Percentiles rank a stretch among this genome's conserved stretches.
Evolutionary conservation across 2,329 filamentous ascomycete species (phyloP).

Genomic region (Neofusicoccum sp.): DNA sequence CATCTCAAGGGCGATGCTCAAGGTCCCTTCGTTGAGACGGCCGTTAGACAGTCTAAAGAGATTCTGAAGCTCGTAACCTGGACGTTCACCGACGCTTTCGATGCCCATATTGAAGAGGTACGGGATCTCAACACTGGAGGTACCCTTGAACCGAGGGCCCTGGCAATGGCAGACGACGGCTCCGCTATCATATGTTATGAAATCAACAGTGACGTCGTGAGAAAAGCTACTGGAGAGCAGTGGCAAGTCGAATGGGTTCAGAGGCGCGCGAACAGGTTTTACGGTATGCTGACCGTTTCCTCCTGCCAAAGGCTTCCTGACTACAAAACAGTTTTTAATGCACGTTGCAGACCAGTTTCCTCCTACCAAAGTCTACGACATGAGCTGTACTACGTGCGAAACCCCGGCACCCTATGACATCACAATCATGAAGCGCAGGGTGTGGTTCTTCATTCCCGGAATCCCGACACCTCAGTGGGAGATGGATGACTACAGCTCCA

Average conservation of each 20-base stretch:
- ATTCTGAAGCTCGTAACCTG: slow-evolving; percentile 19
- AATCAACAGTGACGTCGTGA: too few relatives aligned
- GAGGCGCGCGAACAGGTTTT: not conserved
- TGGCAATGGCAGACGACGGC: slow-evolving; percentile 2
- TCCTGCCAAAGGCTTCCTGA: not conserved
- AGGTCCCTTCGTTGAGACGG: slow-evolving; percentile 7
- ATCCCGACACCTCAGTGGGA: slow-evolving; percentile 13
- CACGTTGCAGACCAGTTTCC: not conserved
- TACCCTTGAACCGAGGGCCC: slow-evolving; percentile 2
- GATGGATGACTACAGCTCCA: slow-evolving; percentile 11
- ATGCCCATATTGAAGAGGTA: not conserved
- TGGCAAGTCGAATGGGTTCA: slow-evolving; percentile 1
- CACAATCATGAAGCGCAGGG: not conserved
- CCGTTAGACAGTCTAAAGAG: slow-evolving; percentile 1
- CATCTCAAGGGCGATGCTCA: not conserved
- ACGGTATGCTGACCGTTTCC: not conserved
- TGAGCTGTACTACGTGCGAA: not conserved
- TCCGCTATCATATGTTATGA: slow-evolving; percentile 1
- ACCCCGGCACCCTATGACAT: slow-evolving; percentile 2
- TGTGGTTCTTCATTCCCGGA: not conserved
- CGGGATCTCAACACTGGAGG: slow-evolving; percentile 7
- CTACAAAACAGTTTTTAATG: not conserved
- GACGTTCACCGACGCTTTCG: not conserved
- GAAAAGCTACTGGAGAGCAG: not conserved
- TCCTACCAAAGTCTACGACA: not conserved